Evolutionary conservation across 768 basidiomycete species (phyloP), one percentile per base, ranked within the genome.

Genomic region (Kockovaella imperatae): DNA sequence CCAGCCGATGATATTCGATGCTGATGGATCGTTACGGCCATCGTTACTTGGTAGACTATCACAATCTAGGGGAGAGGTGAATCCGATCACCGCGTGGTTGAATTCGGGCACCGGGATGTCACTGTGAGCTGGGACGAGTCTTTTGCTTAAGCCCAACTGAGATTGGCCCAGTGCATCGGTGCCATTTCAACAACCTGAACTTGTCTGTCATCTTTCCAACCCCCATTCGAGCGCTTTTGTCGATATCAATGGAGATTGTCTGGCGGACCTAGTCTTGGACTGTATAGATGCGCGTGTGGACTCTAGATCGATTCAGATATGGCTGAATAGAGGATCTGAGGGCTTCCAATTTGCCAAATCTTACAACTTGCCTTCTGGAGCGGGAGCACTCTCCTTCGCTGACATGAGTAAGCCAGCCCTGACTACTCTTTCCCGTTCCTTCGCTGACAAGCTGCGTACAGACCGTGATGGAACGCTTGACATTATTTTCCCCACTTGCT

Each of bases 391-490:
- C 23, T 79, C 83, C 0, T 97, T 99, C 58, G 89, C 85, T 32
- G 93, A 99, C 56, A 79, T 97, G 56, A 86, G 90, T 87, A 48
- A 76, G 70, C 47, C 29, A 2, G 21, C 42, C 28, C 10, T 32
- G 18, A 5, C 20, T 35, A 4, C n/a, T 35, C 35, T 2, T 8
- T 20, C 45, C 5, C 38, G 11, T 13, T 39, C 3, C 13, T 13
- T 38, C 35, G 10, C 4, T 7, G 13, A 24, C 21, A 5, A 29
- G 43, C 15, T 14, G 20, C 35, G 17, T 20, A 3, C 46, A 72
- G 91, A 97, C 62, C 82, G 95, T 5, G 95, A 97, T 59, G 95
- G 95, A 1, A 91, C 93, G 0, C 85, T 97, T 26, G 95, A 97
- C 68, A 81, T 97, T 78, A 77, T 99, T 36, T 88, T 96, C 64